These are phyloP conservation scores for Pseudoperonospora humuli DNA, from an alignment of 352 stramenopile genomes.

Conservation along the genomic window DNA sequence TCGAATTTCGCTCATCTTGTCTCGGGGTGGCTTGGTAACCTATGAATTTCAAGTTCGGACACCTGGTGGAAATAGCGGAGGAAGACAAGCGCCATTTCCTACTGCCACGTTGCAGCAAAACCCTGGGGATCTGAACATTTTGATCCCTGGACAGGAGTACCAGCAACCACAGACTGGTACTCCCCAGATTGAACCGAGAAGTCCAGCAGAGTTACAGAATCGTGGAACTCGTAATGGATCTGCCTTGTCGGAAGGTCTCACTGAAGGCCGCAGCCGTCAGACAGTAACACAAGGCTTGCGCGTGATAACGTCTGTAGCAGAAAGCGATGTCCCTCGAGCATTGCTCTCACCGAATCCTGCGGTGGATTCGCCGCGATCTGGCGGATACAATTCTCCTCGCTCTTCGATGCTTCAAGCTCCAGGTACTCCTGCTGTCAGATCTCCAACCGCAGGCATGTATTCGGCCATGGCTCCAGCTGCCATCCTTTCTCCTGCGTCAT, in stretches of 20 bases:
- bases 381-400: constrained; percentile 69
- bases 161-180: constrained; percentile 43
- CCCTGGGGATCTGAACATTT: constrained; percentile 33
- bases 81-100: constrained; percentile 29
- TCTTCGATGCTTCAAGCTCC: constrained; percentile 64
- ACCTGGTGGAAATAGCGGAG: constrained; percentile 1
- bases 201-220: constrained; percentile 79
- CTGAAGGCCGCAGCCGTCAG: constrained; percentile 26
- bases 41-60: constrained; percentile 80
- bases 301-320: constrained; percentile 73
- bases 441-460: constrained; percentile 48
- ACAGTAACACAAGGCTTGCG: constrained; percentile 60
- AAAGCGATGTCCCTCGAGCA: constrained; percentile 71
- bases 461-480: constrained; percentile 29
- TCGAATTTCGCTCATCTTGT: constrained; percentile 81
- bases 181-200: constrained; percentile 36
- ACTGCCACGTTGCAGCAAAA: constrained; percentile 45
- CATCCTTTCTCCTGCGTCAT: constrained; percentile 71
- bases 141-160: constrained; percentile 61
- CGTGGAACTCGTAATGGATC: constrained; percentile 36
- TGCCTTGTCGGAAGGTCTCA: constrained; percentile 9
- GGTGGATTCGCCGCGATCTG: constrained; percentile 71
- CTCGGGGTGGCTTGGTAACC: constrained; percentile 69
- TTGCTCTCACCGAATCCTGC: constrained; percentile 82
- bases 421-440: constrained; percentile 50